Percentiles rank a stretch among this genome's conserved stretches.
These are phyloP conservation scores for Fusarium sp. DNA, from an alignment of 2,329 filamentous ascomycete species.

Conservation along the genomic window DNA sequence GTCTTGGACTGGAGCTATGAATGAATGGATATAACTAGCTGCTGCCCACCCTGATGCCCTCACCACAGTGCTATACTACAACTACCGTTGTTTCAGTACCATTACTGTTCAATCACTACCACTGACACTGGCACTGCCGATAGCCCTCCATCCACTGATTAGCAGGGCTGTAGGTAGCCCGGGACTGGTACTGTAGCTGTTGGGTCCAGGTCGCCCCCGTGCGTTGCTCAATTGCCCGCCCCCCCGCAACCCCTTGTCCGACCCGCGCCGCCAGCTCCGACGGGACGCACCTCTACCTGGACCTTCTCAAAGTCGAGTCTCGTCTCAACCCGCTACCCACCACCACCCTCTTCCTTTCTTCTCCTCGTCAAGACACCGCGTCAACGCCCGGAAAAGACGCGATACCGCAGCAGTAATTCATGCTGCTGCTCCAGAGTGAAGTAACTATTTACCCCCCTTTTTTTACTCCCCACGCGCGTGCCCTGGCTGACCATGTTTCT, in stretches of 20 bases:
- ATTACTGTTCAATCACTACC: background rate
- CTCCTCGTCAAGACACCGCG: constrained; percentile 47
- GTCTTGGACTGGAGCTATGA: background rate
- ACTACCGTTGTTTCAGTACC: background rate
- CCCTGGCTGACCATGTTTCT: constrained; percentile 28
- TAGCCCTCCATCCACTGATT: background rate
- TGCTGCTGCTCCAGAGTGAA: constrained; percentile 47
- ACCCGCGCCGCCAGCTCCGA: constrained; percentile 39
- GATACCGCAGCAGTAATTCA: constrained; percentile 48
- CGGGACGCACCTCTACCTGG: background rate
- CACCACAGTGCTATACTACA: background rate
- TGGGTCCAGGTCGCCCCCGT: background rate
- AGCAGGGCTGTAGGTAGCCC: background rate
- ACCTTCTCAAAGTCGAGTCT: constrained; percentile 31
- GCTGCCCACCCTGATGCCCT: background rate
- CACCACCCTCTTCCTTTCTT: constrained; percentile 39
- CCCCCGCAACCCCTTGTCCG: constrained; percentile 32
- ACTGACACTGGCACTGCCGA: background rate
- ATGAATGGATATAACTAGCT: background rate
- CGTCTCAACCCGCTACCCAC: constrained; percentile 34
- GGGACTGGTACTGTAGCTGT: background rate
- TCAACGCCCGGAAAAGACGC: constrained; percentile 47
- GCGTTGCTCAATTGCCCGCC: constrained; percentile 13
- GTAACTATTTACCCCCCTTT: constrained; percentile 38
- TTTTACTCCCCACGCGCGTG: constrained; percentile 1